phyloP scores from a whole-genome alignment of 768 basidiomycete species.

The Pleurotus citrinopileatus region DNA sequence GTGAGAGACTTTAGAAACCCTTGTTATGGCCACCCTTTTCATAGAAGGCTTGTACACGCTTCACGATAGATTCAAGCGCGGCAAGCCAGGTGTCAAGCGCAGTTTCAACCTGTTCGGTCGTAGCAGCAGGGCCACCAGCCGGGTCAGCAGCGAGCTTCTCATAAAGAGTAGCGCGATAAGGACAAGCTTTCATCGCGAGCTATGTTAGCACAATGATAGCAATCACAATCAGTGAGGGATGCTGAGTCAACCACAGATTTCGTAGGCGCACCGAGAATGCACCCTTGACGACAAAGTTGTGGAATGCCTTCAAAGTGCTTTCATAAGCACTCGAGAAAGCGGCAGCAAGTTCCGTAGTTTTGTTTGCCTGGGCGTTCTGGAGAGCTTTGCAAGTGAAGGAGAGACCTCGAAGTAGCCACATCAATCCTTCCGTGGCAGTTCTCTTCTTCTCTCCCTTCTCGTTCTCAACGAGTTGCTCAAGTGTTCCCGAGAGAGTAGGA shows the following conservation, averaged over 20 bases:
- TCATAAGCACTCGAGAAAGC: conserved; percentile 86
- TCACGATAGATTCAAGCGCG: conserved; percentile 54
- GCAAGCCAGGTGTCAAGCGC: conserved; percentile 67
- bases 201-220: conserved; percentile 18
- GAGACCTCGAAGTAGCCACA: conserved; percentile 93
- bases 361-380: conserved; percentile 64
- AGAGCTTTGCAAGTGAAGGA: conserved; percentile 87
- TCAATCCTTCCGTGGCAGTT: conserved; percentile 83
- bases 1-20: conserved; percentile 32
- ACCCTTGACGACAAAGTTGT: conserved; percentile 73
- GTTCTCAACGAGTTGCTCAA: conserved; percentile 79
- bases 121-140: conserved; percentile 42
- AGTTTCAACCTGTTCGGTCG: conserved; percentile 49
- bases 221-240: too few species aligned
- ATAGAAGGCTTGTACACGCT: conserved; percentile 57
- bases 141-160: conserved; percentile 61
- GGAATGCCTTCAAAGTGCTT: conserved; percentile 77
- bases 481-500: conserved; percentile 64
- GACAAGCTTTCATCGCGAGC: conserved; percentile 66
- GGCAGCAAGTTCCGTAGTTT: conserved; percentile 55
- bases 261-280: conserved; percentile 56
- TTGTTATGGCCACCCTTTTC: conserved; percentile 55
- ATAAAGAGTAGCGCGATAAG: conserved; percentile 68
- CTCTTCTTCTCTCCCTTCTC: conserved; percentile 88
- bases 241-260: too few species aligned